phyloP scores from a whole-genome alignment of 495 filamentous ascomycete genomes.

The Aspergillus cavernicola region DNA sequence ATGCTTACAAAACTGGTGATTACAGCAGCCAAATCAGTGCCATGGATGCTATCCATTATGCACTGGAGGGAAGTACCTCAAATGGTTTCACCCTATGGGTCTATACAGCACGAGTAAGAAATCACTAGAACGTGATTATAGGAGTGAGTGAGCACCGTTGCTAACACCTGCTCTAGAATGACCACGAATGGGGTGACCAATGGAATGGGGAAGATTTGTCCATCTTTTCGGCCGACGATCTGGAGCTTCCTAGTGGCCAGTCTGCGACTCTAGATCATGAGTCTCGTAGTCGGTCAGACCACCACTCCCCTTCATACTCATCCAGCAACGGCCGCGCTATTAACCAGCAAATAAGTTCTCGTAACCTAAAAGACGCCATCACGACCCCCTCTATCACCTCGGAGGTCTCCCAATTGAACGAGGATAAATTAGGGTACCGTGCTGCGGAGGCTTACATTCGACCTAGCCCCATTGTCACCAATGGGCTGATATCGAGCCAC shows the following conservation, averaged over 20 bases:
- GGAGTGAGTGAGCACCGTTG: neutral
- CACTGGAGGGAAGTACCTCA: constrained; percentile 71
- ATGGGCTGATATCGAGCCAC: constrained; percentile 62
- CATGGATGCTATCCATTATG: constrained; percentile 97
- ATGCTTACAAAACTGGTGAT: constrained; percentile 94
- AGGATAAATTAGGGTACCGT: constrained; percentile 66
- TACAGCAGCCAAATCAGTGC: constrained; percentile 90
- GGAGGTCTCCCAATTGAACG: constrained; percentile 45
- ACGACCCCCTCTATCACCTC: constrained; percentile 69
- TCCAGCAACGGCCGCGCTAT: constrained; percentile 53
- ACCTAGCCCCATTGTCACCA: constrained; percentile 73
- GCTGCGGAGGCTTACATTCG: constrained; percentile 91
- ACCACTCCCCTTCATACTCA: constrained; percentile 55
- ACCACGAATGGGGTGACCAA: constrained; percentile 84
- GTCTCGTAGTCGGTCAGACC: constrained; percentile 42
- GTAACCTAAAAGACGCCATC: constrained; percentile 69
- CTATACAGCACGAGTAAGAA: constrained; percentile 67
- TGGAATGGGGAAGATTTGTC: constrained; percentile 99
- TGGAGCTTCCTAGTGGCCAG: constrained; percentile 50
- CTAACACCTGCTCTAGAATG: constrained; percentile 52
- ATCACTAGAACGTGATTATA: neutral
- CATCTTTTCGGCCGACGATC: constrained; percentile 81
- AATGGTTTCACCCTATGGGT: constrained; percentile 90
- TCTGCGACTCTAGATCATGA: constrained; percentile 15
- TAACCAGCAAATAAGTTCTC: constrained; percentile 56